These are phyloP conservation scores for Amylostereum areolatum DNA, from an alignment of 1,284 basidiomycete genomes.

Conservation along the genomic window DNA sequence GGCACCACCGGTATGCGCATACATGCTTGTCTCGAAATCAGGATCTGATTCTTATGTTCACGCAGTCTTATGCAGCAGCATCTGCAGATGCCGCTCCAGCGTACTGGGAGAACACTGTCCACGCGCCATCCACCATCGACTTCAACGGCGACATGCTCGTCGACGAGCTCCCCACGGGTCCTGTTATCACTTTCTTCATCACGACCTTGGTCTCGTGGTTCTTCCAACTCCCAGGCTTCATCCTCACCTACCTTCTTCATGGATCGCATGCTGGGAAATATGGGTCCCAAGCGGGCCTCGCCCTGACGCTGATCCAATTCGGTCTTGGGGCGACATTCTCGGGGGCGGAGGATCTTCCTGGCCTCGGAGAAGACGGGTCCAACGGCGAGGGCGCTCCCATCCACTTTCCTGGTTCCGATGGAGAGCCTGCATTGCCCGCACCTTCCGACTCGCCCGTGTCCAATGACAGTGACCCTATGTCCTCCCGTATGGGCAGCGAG, in stretches of 20 bases:
- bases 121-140: constrained; percentile 55
- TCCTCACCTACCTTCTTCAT: constrained; percentile 89
- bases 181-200: constrained; percentile 64
- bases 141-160: constrained; percentile 63
- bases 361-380: constrained; percentile 12
- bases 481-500: constrained; percentile 23
- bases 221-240: constrained; percentile 96
- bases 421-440: no score
- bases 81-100: constrained; percentile 89
- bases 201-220: constrained; percentile 88
- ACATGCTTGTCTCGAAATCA: neutral
- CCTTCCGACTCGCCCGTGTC: no score
- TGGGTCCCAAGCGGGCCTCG: constrained; percentile 91
- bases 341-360: constrained; percentile 8
- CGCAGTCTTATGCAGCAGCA: constrained; percentile 81
- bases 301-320: constrained; percentile 90
- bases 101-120: constrained; percentile 96
- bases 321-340: constrained; percentile 55
- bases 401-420: constrained; percentile 1
- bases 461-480: no score
- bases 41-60: constrained; percentile 1
- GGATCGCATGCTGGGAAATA: constrained; percentile 94
- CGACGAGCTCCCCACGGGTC: constrained; percentile 70
- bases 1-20: constrained; percentile 69
- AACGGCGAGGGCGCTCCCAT: constrained; percentile 17